Percentiles rank a stretch among this genome's conserved stretches.
Conservation (phyloP, 495 filamentous ascomycete species). For the Penicillium atrosanguineum region DNA sequence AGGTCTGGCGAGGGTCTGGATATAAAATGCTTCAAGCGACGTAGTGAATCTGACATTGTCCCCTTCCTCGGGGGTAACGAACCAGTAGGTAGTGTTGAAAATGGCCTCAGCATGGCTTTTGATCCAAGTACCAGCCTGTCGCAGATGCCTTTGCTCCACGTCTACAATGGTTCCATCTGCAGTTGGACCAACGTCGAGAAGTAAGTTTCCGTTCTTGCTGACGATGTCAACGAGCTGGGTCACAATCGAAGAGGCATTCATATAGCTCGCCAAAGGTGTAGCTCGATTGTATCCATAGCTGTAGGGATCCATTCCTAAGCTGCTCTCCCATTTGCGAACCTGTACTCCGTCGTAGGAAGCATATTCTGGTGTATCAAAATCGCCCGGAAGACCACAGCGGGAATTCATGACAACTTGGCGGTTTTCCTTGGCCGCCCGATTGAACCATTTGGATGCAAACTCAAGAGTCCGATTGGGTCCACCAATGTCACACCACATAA, state of each 20-base stretch:
- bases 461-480: slow-evolving; percentile 46
- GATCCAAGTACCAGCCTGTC: slow-evolving; percentile 52
- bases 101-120: slow-evolving; percentile 49
- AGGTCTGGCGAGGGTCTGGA: slow-evolving; percentile 44
- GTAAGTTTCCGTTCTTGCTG: slow-evolving; percentile 55
- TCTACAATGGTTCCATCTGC: slow-evolving; percentile 53
- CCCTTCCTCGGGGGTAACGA: slow-evolving; percentile 47
- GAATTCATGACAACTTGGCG: slow-evolving; percentile 51
- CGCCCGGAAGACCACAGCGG: slow-evolving; percentile 50
- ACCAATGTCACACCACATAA: slow-evolving; percentile 59
- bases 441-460: slow-evolving; percentile 51
- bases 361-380: slow-evolving; percentile 56
- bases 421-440: slow-evolving; percentile 29
- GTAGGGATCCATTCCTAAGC: slow-evolving; percentile 54
- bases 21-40: slow-evolving; percentile 52
- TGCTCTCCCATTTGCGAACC: slow-evolving; percentile 54
- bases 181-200: slow-evolving; percentile 53
- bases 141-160: slow-evolving; percentile 42
- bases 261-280: slow-evolving; percentile 44
- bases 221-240: slow-evolving; percentile 50
- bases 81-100: slow-evolving; percentile 58
- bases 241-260: slow-evolving; percentile 49
- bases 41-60: slow-evolving; percentile 50
- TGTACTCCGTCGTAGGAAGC: slow-evolving; percentile 44
- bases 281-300: slow-evolving; percentile 56